A percentile compares a stretch with the other conserved stretches of the same genome.
Conservation (phyloP, 2,329 filamentous ascomycete species). For the Stagonosporopsis tanaceti region DNA sequence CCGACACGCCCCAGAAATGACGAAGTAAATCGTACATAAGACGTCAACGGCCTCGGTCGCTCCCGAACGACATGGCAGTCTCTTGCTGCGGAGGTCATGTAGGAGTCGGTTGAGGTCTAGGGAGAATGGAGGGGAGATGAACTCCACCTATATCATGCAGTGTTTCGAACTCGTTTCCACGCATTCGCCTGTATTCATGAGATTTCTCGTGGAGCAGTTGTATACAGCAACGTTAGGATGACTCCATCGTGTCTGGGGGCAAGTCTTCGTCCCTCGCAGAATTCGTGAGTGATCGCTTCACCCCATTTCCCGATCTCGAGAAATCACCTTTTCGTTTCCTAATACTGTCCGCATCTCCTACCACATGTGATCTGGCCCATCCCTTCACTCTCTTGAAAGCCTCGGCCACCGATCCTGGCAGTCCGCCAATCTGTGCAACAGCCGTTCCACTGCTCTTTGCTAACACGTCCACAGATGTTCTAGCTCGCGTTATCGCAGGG, state of each 20-base stretch:
- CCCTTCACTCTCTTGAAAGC: constrained; percentile 74
- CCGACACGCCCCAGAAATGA: constrained; percentile 16
- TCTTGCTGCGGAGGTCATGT: neutral
- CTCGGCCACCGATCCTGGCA: constrained; percentile 61
- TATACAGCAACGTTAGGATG: constrained; percentile 15
- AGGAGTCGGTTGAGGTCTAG: neutral
- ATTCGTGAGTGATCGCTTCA: constrained; percentile 23
- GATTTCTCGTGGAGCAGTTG: neutral
- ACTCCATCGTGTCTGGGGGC: constrained; percentile 46
- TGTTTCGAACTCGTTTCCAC: neutral
- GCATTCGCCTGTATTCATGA: neutral
- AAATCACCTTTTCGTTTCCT: constrained; percentile 33
- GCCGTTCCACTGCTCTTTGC: constrained; percentile 62
- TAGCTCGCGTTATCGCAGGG: constrained; percentile 72
- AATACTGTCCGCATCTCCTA: constrained; percentile 28
- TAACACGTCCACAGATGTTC: constrained; percentile 71
- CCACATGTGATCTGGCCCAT: constrained; percentile 79
- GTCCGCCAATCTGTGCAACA: constrained; percentile 55
- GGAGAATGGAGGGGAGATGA: constrained; percentile 8
- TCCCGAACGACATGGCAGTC: neutral
- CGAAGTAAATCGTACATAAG: neutral
- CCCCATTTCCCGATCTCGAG: constrained; percentile 3
- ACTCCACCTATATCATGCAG: neutral
- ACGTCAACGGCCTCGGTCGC: neutral
- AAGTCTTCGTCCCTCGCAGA: constrained; percentile 30